These are phyloP conservation scores for Chrysanthemum makinoi DNA, from an alignment of 129 eudicot species.

Conservation along the genomic window DNA sequence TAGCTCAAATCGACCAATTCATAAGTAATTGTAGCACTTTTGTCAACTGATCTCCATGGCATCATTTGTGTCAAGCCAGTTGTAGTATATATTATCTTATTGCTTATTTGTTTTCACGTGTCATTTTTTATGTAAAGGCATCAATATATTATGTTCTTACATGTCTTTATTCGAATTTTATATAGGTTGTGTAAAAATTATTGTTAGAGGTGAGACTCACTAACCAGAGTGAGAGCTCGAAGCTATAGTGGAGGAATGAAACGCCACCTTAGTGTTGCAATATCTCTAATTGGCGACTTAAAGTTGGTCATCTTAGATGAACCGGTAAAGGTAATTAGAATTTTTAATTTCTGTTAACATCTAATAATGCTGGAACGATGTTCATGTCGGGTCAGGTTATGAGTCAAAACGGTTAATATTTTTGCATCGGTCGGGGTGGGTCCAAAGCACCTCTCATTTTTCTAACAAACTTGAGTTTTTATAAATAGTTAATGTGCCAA, in stretches of 20 bases:
- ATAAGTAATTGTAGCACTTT: too few species aligned
- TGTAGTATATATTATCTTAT: background rate
- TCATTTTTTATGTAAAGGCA: too few species aligned
- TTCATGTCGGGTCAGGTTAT: background rate
- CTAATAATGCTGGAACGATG: background rate
- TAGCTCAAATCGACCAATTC: too few species aligned
- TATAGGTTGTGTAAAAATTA: slow-evolving; percentile 61
- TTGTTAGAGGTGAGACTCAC: slow-evolving; percentile 79
- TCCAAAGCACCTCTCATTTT: background rate
- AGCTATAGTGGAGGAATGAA: slow-evolving; percentile 99
- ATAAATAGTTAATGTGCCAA: too few species aligned
- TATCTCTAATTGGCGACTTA: slow-evolving; percentile 90
- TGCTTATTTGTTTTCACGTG: too few species aligned
- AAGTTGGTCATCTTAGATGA: slow-evolving; percentile 88
- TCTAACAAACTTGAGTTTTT: background rate
- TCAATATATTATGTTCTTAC: background rate
- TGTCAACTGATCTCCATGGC: background rate
- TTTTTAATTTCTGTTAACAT: background rate
- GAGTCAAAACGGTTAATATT: background rate
- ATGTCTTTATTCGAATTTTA: background rate
- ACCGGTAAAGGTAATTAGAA: slow-evolving; percentile 47
- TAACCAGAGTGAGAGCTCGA: slow-evolving; percentile 70
- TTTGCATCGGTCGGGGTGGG: background rate
- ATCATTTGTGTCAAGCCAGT: background rate
- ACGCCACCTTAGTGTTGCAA: slow-evolving; percentile 96